Conservation (phyloP, 768 basidiomycete species). For the Hygrocybe coccinea region DNA sequence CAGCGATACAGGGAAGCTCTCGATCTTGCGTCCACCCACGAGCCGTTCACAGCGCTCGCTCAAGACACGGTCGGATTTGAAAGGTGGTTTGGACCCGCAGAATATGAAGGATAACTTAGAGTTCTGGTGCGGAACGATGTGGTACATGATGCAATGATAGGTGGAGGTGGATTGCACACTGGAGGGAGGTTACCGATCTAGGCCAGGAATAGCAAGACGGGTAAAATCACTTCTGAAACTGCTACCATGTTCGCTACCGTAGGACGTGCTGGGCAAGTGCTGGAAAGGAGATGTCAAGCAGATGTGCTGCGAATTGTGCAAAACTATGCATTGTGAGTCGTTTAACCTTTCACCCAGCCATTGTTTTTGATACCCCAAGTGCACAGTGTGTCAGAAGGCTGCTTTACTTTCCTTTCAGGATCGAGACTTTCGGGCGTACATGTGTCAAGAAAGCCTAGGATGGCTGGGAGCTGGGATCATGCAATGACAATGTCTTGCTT, state of each 20-base stretch:
- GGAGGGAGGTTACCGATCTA: constrained; percentile 23
- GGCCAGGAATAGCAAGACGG: constrained; percentile 18
- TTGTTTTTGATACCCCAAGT: constrained; percentile 10
- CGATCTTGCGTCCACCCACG: constrained; percentile 25
- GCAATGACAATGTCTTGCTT: too few species aligned
- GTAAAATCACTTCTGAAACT: constrained; percentile 9
- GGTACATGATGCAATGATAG: constrained; percentile 2
- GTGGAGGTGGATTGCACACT: not conserved
- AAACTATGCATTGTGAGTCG: constrained; percentile 25
- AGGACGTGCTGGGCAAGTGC: constrained; percentile 27
- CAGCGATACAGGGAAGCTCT: constrained; percentile 30
- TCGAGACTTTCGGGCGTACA: not conserved
- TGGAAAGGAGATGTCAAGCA: constrained; percentile 25
- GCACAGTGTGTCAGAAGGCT: constrained; percentile 23
- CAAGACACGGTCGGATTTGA: constrained; percentile 21
- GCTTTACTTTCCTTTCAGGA: constrained; percentile 10
- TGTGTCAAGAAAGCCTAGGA: not conserved
- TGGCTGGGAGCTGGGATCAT: too few species aligned
- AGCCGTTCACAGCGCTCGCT: constrained; percentile 13
- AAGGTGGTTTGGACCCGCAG: constrained; percentile 19
- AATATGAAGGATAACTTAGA: constrained; percentile 22
- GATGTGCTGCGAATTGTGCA: constrained; percentile 25
- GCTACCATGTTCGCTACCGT: constrained; percentile 26
- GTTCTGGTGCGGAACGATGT: constrained; percentile 23
- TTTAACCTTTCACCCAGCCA: not conserved